Conservation (phyloP, 352 stramenopile species). For the Pelagophyceae sp. region DNA sequence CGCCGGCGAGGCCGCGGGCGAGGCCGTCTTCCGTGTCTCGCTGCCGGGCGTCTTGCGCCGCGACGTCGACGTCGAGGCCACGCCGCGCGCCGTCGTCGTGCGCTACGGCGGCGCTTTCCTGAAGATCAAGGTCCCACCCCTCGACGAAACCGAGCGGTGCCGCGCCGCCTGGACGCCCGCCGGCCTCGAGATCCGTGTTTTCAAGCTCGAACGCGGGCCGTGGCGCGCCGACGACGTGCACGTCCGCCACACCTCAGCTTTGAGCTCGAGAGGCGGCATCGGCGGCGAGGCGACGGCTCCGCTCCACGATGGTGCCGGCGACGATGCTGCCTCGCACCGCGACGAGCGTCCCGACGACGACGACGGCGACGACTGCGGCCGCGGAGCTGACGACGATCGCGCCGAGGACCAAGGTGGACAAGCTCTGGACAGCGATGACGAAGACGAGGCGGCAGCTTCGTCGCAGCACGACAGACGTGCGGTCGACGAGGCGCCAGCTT, state of each 20-base stretch:
- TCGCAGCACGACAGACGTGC: too few relatives aligned
- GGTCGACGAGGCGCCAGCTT: too few relatives aligned
- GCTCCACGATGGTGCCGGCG: too few relatives aligned
- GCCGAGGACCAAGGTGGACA: too few relatives aligned
- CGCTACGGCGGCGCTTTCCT: background rate
- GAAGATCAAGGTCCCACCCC: background rate
- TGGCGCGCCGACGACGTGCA: background rate
- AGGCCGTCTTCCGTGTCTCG: too few relatives aligned
- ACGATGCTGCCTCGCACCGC: background rate
- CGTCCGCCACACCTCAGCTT: too few relatives aligned
- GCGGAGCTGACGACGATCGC: too few relatives aligned
- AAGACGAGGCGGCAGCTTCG: too few relatives aligned
- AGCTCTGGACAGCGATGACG: too few relatives aligned
- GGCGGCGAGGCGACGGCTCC: too few relatives aligned
- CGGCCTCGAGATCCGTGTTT: background rate
- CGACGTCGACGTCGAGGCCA: background rate
- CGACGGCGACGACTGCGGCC: background rate
- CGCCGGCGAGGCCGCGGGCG: too few relatives aligned
- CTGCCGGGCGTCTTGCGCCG: background rate
- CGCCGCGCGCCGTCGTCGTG: background rate
- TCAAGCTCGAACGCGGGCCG: background rate
- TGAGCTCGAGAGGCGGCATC: too few relatives aligned
- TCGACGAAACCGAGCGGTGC: background rate
- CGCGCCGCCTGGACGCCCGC: background rate
- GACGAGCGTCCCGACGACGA: background rate